Evolutionary conservation across 2,329 filamentous ascomycete species (phyloP).

Genomic region (Apiospora malaysiana): DNA sequence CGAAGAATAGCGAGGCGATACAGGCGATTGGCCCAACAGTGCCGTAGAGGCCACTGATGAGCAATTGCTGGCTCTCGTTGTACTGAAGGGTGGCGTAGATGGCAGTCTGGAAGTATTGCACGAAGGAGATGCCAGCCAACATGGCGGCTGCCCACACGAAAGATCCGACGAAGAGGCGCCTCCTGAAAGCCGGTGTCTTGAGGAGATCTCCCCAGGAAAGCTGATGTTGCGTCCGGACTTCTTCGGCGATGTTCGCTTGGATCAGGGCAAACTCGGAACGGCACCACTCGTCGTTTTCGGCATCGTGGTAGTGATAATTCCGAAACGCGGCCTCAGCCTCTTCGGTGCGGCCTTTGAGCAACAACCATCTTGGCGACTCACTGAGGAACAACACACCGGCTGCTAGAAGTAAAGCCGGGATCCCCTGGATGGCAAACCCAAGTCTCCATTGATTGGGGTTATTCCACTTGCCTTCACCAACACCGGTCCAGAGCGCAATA

Average conservation of each 20-base stretch:
- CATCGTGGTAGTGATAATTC: slow-evolving; percentile 42
- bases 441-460: slow-evolving; percentile 47
- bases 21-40: slow-evolving; percentile 46
- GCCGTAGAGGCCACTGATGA: slow-evolving; percentile 47
- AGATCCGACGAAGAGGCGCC: slow-evolving; percentile 44
- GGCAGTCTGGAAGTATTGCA: slow-evolving; percentile 49
- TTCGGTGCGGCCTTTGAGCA: slow-evolving; percentile 43
- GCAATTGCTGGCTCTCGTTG: slow-evolving; percentile 43
- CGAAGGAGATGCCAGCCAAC: slow-evolving; percentile 49
- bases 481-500: slow-evolving; percentile 46
- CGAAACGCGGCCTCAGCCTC: slow-evolving; percentile 44
- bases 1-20: slow-evolving; percentile 45
- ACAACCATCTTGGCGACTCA: slow-evolving; percentile 46
- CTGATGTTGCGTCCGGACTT: slow-evolving; percentile 35
- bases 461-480: slow-evolving; percentile 45
- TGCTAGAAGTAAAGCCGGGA: slow-evolving; percentile 43
- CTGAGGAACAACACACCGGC: slow-evolving; percentile 42
- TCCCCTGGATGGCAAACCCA: slow-evolving; percentile 44
- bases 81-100: slow-evolving; percentile 49
- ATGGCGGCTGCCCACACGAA: slow-evolving; percentile 50
- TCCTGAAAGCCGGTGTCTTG: slow-evolving; percentile 42
- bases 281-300: slow-evolving; percentile 44
- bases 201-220: slow-evolving; percentile 43
- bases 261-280: slow-evolving; percentile 42
- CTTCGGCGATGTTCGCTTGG: slow-evolving; percentile 44